phyloP scores from a whole-genome alignment of 2,329 filamentous ascomycete genomes.

The Cordyceps javanica region DNA sequence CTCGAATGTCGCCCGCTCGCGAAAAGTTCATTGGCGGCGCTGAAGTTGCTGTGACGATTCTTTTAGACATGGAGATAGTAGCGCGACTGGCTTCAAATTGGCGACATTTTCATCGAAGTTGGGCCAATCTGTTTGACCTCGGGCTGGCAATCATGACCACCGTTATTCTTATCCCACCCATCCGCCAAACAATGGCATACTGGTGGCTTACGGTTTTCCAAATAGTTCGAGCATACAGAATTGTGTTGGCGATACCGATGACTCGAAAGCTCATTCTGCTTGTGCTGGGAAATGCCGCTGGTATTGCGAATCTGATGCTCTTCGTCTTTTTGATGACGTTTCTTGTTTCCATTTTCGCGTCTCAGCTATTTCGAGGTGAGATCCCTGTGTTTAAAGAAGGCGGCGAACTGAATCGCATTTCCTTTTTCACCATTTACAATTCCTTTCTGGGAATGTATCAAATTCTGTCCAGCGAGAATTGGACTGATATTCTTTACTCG shows the following conservation, averaged over 20 bases:
- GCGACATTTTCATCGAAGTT: slow-evolving; percentile 69
- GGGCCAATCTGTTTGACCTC: slow-evolving; percentile 75
- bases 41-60: slow-evolving; percentile 69
- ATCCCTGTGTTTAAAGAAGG: slow-evolving; percentile 57
- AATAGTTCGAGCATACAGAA: slow-evolving; percentile 82
- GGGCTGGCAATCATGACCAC: slow-evolving; percentile 73
- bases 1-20: slow-evolving; percentile 61
- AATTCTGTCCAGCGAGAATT: slow-evolving; percentile 91
- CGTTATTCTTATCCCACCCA: slow-evolving; percentile 77
- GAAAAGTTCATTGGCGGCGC: slow-evolving; percentile 61
- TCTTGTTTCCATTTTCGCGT: slow-evolving; percentile 85
- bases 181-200: slow-evolving; percentile 69
- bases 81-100: slow-evolving; percentile 74
- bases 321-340: slow-evolving; percentile 97
- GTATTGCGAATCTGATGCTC: slow-evolving; percentile 89
- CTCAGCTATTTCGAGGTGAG: slow-evolving; percentile 86
- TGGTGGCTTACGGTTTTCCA: slow-evolving; percentile 91
- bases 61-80: slow-evolving; percentile 76
- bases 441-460: slow-evolving; percentile 98
- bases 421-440: slow-evolving; percentile 89
- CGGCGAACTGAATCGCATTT: slow-evolving; percentile 61
- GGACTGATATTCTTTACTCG: slow-evolving; percentile 82
- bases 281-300: slow-evolving; percentile 83
- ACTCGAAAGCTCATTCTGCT: slow-evolving; percentile 81
- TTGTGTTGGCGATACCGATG: slow-evolving; percentile 82